Evolutionary conservation across 306 rosid species (phyloP), one percentile per base, ranked within the genome.

Genomic region (Quercus alba): DNA sequence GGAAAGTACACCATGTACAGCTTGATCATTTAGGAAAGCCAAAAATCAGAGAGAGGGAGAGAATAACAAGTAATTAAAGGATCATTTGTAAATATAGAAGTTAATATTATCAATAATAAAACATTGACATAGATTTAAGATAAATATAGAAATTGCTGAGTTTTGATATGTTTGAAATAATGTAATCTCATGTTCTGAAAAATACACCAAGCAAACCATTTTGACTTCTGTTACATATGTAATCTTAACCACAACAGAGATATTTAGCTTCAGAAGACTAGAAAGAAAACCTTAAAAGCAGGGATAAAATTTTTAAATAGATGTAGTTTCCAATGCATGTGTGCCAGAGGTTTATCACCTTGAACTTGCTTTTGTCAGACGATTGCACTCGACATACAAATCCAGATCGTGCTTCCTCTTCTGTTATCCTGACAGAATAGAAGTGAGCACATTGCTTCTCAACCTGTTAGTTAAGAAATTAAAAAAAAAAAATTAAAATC

Each of bases 381-480:
- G 99, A 90, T 17, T 89, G 94, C 21, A 96, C 99, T 86, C 94
- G 97, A 84, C 99, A 96, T 74, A 96, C 97, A 84, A 96, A 87
- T 77, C 99, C 99, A 87, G 92, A 93, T 31, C 70, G 90, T 52
- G 92, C 88, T 68, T 96, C 97, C 81, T 83, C 97, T 86, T 93
- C 99, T 71, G 89, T 82, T 77, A 96, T 84, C 77, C 88, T 88
- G 71, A 96, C 92, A 70, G 94, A 82, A 87, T 90, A 96, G 83
- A 96, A 93, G 87, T 96, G 99, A 80, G 98, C 98, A 85, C 91
- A 88, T 85, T 96, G 99, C 92, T 93, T 96, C 86, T 96, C 99
- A 85, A 96, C 97, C 99, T 96, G 84, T 72, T 71, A 82, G 33
- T 83, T 70, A 83, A 74, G 10, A 57, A 72, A 30, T 20, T 18